Percentiles rank a stretch among this genome's conserved stretches.
Conservation (phyloP, 345 rosid species). For the Pistacia vera region DNA sequence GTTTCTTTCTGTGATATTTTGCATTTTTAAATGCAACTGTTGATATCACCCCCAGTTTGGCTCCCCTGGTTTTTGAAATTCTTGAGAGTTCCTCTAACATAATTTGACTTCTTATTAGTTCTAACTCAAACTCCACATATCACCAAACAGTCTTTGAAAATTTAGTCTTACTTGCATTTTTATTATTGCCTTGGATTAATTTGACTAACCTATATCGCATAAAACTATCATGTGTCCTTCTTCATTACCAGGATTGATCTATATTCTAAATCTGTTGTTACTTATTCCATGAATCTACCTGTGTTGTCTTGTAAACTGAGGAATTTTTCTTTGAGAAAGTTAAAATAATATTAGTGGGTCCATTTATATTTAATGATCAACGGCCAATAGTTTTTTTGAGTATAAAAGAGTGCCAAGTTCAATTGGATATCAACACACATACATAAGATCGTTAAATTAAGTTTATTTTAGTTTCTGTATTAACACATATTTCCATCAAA, state of each 20-base stretch:
- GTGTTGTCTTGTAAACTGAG: background rate
- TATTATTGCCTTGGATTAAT: background rate
- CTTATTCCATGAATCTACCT: background rate
- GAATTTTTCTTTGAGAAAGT: too few relatives aligned
- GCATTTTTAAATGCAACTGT: background rate
- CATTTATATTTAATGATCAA: too few relatives aligned
- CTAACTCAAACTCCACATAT: background rate
- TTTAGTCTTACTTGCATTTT: background rate
- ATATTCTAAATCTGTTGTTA: background rate
- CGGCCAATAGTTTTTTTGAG: too few relatives aligned
- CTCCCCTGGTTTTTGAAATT: constrained; percentile 8
- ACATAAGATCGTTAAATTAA: background rate
- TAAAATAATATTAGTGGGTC: too few relatives aligned
- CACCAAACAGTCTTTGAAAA: background rate
- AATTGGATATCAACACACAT: background rate
- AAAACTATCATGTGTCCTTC: background rate
- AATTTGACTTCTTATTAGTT: background rate
- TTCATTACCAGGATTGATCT: background rate
- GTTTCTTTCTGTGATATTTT: too few relatives aligned
- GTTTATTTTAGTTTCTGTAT: background rate
- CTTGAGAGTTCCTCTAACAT: background rate
- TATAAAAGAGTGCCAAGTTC: constrained; percentile 6
- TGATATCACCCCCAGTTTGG: constrained; percentile 6
- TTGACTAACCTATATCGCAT: background rate
- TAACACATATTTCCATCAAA: background rate